Evolutionary conservation across 176 grass and related monocot genomes (phyloP).

Genomic region (Aegilops sharonensis): DNA sequence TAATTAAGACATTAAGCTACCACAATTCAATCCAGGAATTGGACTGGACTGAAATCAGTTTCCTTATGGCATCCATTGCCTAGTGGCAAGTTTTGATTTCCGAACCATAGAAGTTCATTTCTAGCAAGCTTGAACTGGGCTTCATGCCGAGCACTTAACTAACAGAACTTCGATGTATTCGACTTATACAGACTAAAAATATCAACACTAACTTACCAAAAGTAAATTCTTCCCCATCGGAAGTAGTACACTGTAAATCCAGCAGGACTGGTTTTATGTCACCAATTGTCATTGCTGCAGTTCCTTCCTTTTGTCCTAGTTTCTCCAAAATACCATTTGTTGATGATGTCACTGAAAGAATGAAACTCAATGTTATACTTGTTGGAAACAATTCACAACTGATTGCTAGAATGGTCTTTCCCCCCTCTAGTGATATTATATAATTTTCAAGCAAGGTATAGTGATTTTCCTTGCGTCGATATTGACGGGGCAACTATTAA

Average conservation of each 20-base stretch:
- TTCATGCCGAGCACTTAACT: background rate
- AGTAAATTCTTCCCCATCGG: conserved; percentile 38
- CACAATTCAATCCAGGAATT: background rate
- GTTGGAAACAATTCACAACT: background rate
- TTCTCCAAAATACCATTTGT: conserved; percentile 68
- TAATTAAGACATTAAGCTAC: conserved; percentile 18
- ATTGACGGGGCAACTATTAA: background rate
- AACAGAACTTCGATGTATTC: background rate
- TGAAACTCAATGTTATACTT: conserved; percentile 11
- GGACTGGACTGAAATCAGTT: background rate
- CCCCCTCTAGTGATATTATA: background rate
- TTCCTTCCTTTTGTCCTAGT: conserved; percentile 68
- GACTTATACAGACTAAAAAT: conserved; percentile 2
- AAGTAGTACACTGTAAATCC: conserved; percentile 55
- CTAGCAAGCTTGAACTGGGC: too few relatives aligned
- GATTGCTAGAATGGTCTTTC: background rate
- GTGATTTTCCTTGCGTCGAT: background rate
- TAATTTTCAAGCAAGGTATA: background rate
- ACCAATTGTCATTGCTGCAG: conserved; percentile 72
- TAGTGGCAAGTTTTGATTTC: background rate
- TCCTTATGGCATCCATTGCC: background rate
- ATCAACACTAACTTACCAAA: conserved; percentile 53
- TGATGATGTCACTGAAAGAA: conserved; percentile 63
- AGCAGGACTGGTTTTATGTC: conserved; percentile 63
- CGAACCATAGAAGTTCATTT: background rate